A percentile compares a stretch with the other conserved stretches of the same genome.
Evolutionary conservation across 805 yeast genomes (phyloP).

Genomic region (Suhomyces vadensis): DNA sequence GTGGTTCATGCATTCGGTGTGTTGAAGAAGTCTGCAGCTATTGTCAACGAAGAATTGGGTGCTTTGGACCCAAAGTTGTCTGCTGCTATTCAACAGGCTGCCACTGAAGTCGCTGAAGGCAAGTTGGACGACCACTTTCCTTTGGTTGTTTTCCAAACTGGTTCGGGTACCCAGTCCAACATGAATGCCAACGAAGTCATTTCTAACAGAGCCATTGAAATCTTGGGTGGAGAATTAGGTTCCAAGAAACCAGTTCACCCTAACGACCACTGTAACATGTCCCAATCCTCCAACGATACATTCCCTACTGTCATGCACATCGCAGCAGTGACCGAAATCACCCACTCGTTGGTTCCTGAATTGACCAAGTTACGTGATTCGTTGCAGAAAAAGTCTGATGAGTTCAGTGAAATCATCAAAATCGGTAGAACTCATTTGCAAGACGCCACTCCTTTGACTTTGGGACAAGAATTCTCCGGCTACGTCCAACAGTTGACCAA

Average conservation of each 20-base stretch:
- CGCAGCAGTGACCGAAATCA: slow-evolving; percentile 92
- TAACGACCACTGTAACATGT: slow-evolving; percentile 97
- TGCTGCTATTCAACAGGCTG: slow-evolving; percentile 86
- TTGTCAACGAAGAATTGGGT: slow-evolving; percentile 82
- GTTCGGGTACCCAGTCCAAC: slow-evolving; percentile 97
- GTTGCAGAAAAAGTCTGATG: slow-evolving; percentile 74
- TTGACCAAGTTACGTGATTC: slow-evolving; percentile 75
- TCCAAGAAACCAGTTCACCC: slow-evolving; percentile 96
- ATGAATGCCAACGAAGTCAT: slow-evolving; percentile 99
- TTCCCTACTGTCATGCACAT: slow-evolving; percentile 99
- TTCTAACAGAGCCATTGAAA: slow-evolving; percentile 95
- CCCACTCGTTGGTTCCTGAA: slow-evolving; percentile 74
- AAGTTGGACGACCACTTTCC: slow-evolving; percentile 94
- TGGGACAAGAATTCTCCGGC: slow-evolving; percentile 98
- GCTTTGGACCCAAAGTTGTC: slow-evolving; percentile 79
- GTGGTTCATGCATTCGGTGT: slow-evolving; percentile 90
- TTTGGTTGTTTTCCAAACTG: slow-evolving; percentile 97
- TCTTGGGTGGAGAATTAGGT: slow-evolving; percentile 89
- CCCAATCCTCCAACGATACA: slow-evolving; percentile 98
- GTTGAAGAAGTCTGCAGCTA: slow-evolving; percentile 91
- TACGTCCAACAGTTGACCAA: slow-evolving; percentile 90
- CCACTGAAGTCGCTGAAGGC: slow-evolving; percentile 92
- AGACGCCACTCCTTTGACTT: slow-evolving; percentile 97
- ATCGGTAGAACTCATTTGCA: slow-evolving; percentile 99
- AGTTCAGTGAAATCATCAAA: slow-evolving; percentile 87